Evolutionary conservation across 2,329 filamentous ascomycete species (phyloP).

Genomic region (Curvularia lunata): DNA sequence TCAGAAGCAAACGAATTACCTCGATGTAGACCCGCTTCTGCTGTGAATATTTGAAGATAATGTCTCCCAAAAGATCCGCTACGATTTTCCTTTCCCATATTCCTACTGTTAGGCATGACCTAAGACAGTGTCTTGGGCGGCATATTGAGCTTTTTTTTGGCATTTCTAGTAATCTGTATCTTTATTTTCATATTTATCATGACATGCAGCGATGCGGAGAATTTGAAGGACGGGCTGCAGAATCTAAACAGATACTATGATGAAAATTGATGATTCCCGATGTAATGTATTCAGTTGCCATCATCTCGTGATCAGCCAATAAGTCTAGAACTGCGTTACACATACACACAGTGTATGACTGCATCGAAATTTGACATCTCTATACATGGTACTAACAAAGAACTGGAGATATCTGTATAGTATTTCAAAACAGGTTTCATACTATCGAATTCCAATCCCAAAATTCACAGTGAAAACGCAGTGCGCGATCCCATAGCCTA

Average conservation of each 20-base stretch:
- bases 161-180: not conserved
- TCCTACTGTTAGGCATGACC: not conserved
- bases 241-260: too few species aligned
- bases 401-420: not conserved
- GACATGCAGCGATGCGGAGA: too few species aligned
- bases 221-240: too few species aligned
- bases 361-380: not conserved
- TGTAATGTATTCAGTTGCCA: too few species aligned
- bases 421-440: not conserved
- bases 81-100: not conserved
- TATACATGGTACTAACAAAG: not conserved
- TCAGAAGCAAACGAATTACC: slow-evolving; percentile 24
- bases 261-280: too few species aligned
- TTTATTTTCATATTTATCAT: not conserved
- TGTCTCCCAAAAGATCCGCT: not conserved
- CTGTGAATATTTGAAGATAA: not conserved
- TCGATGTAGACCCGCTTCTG: slow-evolving; percentile 12
- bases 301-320: not conserved
- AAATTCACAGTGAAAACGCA: not conserved
- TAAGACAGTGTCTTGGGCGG: not conserved
- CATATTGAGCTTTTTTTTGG: not conserved
- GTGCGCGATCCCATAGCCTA: not conserved
- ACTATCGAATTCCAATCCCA: not conserved
- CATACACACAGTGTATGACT: not conserved
- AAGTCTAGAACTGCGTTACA: not conserved